Conservation (phyloP, 257 asterid genomes). For the Plectranthus barbatus region DNA sequence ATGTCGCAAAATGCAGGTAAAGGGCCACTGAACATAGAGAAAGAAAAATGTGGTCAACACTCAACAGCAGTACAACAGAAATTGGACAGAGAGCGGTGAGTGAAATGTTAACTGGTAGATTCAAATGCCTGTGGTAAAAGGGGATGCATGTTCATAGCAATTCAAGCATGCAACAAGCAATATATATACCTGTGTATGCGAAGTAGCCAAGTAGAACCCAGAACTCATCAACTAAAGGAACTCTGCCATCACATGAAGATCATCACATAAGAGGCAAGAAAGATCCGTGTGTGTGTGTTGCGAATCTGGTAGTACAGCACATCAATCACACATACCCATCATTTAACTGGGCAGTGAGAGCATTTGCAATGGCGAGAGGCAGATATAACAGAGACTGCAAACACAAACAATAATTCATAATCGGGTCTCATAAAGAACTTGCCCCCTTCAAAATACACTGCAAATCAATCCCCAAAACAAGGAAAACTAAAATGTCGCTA, state of each 20-base stretch:
- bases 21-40: conserved; percentile 77
- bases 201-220: conserved; percentile 83
- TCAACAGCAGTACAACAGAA: no score
- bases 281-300: no score
- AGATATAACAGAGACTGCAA: conserved; percentile 85
- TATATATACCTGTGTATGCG: conserved; percentile 69
- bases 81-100: no score
- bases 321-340: conserved; percentile 65
- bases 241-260: conserved; percentile 48
- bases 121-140: background rate
- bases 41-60: no score
- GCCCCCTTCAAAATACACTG: background rate
- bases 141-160: no score
- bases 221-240: conserved; percentile 80
- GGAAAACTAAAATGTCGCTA: background rate
- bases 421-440: background rate
- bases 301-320: background rate
- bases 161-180: background rate
- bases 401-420: conserved; percentile 4
- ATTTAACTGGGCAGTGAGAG: conserved; percentile 89
- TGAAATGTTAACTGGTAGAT: no score
- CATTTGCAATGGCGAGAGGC: conserved; percentile 91
- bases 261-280: conserved; percentile 13
- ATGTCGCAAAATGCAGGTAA: conserved; percentile 78
- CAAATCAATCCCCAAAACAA: background rate